Evolutionary conservation across 192 early-diverging fungal species (phyloP).

Genomic region (Helicostylum pulchrum): DNA sequence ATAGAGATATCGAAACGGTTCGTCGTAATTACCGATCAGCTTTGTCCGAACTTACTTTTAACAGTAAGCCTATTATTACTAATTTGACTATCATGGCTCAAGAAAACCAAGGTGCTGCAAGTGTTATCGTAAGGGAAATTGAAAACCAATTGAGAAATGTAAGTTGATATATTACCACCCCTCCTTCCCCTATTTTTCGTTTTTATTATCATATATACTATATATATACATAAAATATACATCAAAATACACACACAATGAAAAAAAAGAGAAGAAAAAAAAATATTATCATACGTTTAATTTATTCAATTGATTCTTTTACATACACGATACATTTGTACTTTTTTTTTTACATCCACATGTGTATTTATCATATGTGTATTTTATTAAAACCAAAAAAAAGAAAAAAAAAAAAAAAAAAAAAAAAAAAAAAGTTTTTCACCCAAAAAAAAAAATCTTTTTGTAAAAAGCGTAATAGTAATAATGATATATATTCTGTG

Average conservation of each 20-base stretch:
- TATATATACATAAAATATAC: background rate
- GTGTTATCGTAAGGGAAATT: slow-evolving; percentile 76
- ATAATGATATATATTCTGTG: background rate
- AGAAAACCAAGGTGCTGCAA: slow-evolving; percentile 62
- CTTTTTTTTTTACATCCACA: too few species aligned
- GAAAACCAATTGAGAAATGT: slow-evolving; percentile 51
- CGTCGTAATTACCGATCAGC: slow-evolving; percentile 20
- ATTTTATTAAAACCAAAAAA: too few species aligned
- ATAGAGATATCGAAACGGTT: slow-evolving; percentile 25
- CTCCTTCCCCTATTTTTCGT: background rate
- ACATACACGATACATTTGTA: too few species aligned
- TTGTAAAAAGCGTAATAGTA: background rate
- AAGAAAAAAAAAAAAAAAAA: background rate
- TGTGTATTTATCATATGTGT: background rate
- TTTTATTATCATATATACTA: background rate
- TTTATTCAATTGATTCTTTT: too few species aligned
- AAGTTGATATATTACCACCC: slow-evolving; percentile 20
- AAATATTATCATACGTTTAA: too few species aligned
- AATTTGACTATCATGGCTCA: slow-evolving; percentile 83
- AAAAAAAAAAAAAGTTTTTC: background rate
- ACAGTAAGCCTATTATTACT: slow-evolving; percentile 91
- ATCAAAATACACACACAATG: too few species aligned
- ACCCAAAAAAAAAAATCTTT: background rate
- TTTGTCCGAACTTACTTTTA: slow-evolving; percentile 83
- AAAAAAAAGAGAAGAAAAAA: too few species aligned